Evolutionary conservation across 805 yeast species (phyloP).

Genomic region (Priceomyces castillae): DNA sequence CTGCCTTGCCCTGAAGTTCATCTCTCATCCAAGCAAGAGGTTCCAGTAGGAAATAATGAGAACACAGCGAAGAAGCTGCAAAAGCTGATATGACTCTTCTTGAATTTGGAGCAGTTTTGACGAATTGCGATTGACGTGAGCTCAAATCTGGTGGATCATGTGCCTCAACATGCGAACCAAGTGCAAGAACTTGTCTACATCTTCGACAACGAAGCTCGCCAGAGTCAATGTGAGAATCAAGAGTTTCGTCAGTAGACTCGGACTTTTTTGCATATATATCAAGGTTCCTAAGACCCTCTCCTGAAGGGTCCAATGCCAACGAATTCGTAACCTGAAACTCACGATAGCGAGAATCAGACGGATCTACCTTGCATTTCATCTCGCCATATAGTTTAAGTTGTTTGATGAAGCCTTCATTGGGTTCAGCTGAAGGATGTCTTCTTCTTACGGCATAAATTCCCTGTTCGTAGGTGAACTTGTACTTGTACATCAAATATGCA

Average conservation of each 20-base stretch:
- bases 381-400: slow-evolving; percentile 65
- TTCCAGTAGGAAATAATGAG: slow-evolving; percentile 76
- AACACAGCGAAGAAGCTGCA: slow-evolving; percentile 61
- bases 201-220: slow-evolving; percentile 67
- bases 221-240: not conserved
- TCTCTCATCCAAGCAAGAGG: slow-evolving; percentile 90
- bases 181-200: slow-evolving; percentile 73
- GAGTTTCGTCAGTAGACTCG: slow-evolving; percentile 15
- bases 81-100: slow-evolving; percentile 57
- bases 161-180: slow-evolving; percentile 54
- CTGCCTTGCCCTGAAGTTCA: slow-evolving; percentile 65
- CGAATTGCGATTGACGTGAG: slow-evolving; percentile 64
- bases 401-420: slow-evolving; percentile 70
- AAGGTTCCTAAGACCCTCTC: slow-evolving; percentile 16
- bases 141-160: slow-evolving; percentile 68
- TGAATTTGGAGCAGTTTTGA: slow-evolving; percentile 60
- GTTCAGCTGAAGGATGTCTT: slow-evolving; percentile 57
- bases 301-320: slow-evolving; percentile 40
- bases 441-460: slow-evolving; percentile 76
- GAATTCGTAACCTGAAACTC: slow-evolving; percentile 24
- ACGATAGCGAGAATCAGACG: slow-evolving; percentile 20
- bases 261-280: slow-evolving; percentile 6
- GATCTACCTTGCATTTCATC: slow-evolving; percentile 28
- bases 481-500: slow-evolving; percentile 50
- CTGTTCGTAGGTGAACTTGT: slow-evolving; percentile 54